Base-by-base conservation (phyloP, 2,329 filamentous ascomycete genomes). In the Monilinia polystroma region DNA sequence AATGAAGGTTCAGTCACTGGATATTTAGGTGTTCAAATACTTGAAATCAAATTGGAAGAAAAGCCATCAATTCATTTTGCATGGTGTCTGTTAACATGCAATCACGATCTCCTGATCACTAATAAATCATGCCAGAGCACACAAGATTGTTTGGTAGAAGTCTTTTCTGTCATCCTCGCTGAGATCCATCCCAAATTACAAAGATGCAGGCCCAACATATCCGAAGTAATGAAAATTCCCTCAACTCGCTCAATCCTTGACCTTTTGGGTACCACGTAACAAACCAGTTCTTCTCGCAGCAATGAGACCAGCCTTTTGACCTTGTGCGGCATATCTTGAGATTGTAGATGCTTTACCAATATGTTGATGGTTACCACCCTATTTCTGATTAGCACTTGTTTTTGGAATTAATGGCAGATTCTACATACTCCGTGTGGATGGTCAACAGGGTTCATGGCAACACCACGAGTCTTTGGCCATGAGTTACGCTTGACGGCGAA, bases 401-500 rank as follows among this genome's bases (percentile, higher is more conserved):
- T 26, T 14, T 58, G n/a, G n/a, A 53, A 18, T n/a, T n/a, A 49
- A 16, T 41, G 7, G 20, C 8, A 65, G 49, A 41, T 41, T 43
- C 38, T 56, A 70, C 75, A 55, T 76, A 76, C 91, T 91, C 91
- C 91, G 90, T 95, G 91, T 83, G 91, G 91, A 89, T 99, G 95
- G 85, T 99, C 95, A 79, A 99, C 95, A 79, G 95, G 95, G 87
- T 99, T 99, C 95, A 99, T 99, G 84, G 95, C 95, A 90, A 99
- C 95, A 97, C 95, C 95, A 95, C 95, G 94, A 88, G 95, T 99
- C 92, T 96, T 97, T 85, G 95, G 95, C 95, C 95, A 99, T 81
- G 89, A 94, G 92, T 99, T 98, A 81, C 95, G 93, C 93, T 99
- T 99, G 86, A 97, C 96, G 77, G 93, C 93, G 86, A 97, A 99